Evolutionary conservation across 176 grass and related monocot species (phyloP), one percentile per base, ranked within the genome.

Genomic region (Thalia dealbata): DNA sequence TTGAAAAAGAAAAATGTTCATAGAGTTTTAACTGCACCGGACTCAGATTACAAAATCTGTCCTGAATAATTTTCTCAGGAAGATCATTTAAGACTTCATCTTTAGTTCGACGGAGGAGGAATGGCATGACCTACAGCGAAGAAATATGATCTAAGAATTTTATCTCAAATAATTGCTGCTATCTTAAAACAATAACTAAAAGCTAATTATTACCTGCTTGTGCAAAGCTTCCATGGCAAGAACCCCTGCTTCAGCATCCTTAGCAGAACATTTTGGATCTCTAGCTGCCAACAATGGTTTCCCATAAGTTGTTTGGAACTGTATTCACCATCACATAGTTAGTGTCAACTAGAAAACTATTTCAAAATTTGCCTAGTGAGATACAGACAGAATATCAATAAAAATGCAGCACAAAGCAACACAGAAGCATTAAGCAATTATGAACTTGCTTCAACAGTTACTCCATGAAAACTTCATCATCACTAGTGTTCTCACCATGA

Each of bases 171-270:
- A 43, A 68, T 27, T 73, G 8, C 23, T 24, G 54, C 56, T 69
- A 52, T 73, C 69, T 2, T 35, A 67, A 45, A 51, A n/a, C 56
- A 19, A 46, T 63, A 80, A 29, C 71, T 65, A 46, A 27, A 74
- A 74, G 44, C 61, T 56, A 71, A 71, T 46, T 43, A 71, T 65
- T 19, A 99, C 95, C 95, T 99, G 95, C 78, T 93, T 99, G 78
- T 99, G 95, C 84, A 99, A 80, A 18, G 95, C 95, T 78, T 99
- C 90, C 95, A 99, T 99, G 48, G 95, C 95, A 88, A 99, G 95
- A 88, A 86, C 85, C 64, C 95, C 95, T 54, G 90, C 95, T 93
- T 99, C 95, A 76, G 95, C 87, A 81, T 99, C 95, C 84, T 88
- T 99, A 64, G 95, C 87, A 61, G 95, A 99, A 86, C 95, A 99